Evolutionary conservation across 2,329 filamentous ascomycete species (phyloP), one percentile per base, ranked within the genome.

Genomic region (Aspergillus proliferans): DNA sequence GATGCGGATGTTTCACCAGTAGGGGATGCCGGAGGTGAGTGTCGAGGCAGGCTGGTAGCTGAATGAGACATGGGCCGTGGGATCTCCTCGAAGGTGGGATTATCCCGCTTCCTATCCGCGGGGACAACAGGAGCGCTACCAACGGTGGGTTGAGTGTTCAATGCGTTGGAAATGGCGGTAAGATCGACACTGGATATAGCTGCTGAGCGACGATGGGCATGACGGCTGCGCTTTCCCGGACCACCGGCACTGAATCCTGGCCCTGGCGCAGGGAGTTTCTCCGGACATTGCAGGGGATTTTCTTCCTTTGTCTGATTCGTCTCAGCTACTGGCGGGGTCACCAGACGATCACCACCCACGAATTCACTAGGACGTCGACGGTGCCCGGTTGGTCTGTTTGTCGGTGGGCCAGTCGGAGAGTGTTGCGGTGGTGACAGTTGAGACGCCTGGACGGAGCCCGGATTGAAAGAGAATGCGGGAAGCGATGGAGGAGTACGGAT

Each of bases 141-240:
- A 5, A 79, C 78, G 46, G 76, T 72, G 6, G 65, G 56, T 47
- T 64, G 66, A 19, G 62, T 53, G n/a, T 63, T 64, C 15, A 71
- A 58, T 18, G 76, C 70, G 42, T 76, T 71, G 14, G 77, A 65
- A 44, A 77, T 76, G 40, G 79, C 73, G 22, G 76, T 78, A 19
- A 95, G 71, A 62, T 96, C 91, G 62, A 92, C 87, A 49, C 84
- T 87, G 1, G 90, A 95, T 45, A 96, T 84, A 4, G 88, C 87
- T 52, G 72, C 78, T 22, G 91, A 95, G 52, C 92, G 83, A 51
- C 88, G 82, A 65, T 96, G 91, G 15, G 81, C 82, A 68, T 94
- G 88, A 14, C 86, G 83, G 57, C 87, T 79, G 52, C 83, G 24
- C 26, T 34, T 78, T 47, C 76, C 70, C 39, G 81, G 74, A 26